Evolutionary conservation across 2,329 filamentous ascomycete genomes (phyloP), one percentile per base, ranked within the genome.

Genomic region (Blastomyces gilchristii): DNA sequence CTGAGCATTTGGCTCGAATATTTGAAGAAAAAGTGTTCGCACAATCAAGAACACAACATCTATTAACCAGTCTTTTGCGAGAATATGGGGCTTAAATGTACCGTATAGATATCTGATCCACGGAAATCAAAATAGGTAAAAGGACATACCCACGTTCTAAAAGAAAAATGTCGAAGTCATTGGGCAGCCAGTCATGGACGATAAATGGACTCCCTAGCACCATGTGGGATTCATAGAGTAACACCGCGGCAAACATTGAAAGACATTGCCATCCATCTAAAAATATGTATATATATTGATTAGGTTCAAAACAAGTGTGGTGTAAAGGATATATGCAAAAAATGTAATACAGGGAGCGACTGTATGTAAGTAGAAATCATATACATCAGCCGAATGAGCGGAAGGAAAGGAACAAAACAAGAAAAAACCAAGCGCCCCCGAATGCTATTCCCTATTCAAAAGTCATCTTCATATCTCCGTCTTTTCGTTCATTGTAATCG

Each of bases 381-480:
- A 39, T 22, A 60, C 28, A 22, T 16, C 45, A 31, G n/a, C 18
- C 34, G 31, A 49, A 54, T 60, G 14, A 52, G 62, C 53, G 65
- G 60, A 60, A 60, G 39, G 62, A 62, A 28, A 47, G 37, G 57
- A 25, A 54, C 60, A 39, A 61, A 58, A 61, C 62, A 9, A 39
- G 39, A 47, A 53, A 43, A 56, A 56, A 45, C 28, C n/a, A 12
- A 52, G 37, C 57, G 53, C 22, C 53, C 8, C 11, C 28, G 28
- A 25, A 28, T 47, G 43, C n/a, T 59, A 16, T 49, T 25, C 37
- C 47, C 37, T 60, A 49, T 37, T 87, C 89, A 83, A 93, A 93
- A 66, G 87, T 91, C 87, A 93, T 88, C 41, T 84, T 82, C 66
- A 93, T 89, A 74, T 91, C 88, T 72, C 85, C 85, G 74, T 91